Evolutionary conservation across 1,139 yeast species (phyloP), one percentile per base, ranked within the genome.

Genomic region (Suzukiozyma palmioleophila): DNA sequence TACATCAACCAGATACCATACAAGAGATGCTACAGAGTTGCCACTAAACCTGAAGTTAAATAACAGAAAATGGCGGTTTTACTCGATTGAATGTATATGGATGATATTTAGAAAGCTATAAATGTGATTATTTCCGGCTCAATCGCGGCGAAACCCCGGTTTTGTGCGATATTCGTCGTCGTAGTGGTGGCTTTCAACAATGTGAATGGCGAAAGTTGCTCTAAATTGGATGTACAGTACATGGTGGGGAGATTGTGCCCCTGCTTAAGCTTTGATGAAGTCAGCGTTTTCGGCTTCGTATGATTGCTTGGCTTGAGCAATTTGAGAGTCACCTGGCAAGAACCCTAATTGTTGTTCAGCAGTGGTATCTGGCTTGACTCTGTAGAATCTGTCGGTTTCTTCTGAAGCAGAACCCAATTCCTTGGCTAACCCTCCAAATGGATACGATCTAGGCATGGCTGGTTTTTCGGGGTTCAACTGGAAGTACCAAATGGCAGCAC

Each of bases 371-470:
- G 73, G 69, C 52, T 56, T 66, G 32, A 66, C 73, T 50, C 70
- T 66, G 55, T 67, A 70, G 50, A 70, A 68, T 35, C 50, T 52
- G 44, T 69, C 75, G 45, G 73, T 73, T 50, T 73, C 74, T 26
- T 68, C 70, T 37, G 62, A 66, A 34, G 71, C 71, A 7, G 89
- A 84, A 42, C 94, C 94, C 50, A 85, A 70, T 45, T 77, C 84
- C 58, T 70, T 75, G 53, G 87, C 85, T 49, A 86, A 73, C 6
- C 95, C 95, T 43, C 78, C 84, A 50, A 72, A 73, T 34, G 94
- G 94, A 59, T 73, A 86, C 30, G 81, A 75, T 64, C 95, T 75
- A 42, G 88, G 88, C 68, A 77, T 78, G 39, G 87, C 89, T 36
- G 84, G 84, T 59, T 82, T 77, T 49, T 80, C 90, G 28, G 92